Conservation (phyloP, 1,284 basidiomycete species). For the Irpex sp. region DNA sequence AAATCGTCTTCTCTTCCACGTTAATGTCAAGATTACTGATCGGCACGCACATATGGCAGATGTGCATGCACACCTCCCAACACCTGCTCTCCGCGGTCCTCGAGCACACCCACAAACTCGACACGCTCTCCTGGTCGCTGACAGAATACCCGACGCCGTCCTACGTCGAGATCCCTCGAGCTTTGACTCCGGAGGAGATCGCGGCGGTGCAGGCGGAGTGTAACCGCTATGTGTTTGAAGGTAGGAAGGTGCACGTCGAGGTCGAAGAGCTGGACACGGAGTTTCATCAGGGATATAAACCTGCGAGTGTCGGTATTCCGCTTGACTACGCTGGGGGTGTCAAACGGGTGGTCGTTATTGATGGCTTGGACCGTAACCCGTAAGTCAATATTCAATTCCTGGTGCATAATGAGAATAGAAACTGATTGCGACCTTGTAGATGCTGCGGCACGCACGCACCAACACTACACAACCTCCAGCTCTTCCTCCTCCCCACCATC, state of each 20-base stretch:
- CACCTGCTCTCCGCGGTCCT: slow-evolving; percentile 81
- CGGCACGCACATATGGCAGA: too few species aligned
- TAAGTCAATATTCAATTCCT: too few species aligned
- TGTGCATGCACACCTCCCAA: slow-evolving; percentile 80
- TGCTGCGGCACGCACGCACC: slow-evolving; percentile 87
- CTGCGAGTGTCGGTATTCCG: slow-evolving; percentile 47
- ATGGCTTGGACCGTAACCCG: slow-evolving; percentile 77
- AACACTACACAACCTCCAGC: slow-evolving; percentile 62
- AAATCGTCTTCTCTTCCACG: too few species aligned
- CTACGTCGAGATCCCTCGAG: slow-evolving; percentile 76
- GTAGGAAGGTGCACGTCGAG: slow-evolving; percentile 57
- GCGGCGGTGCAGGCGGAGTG: slow-evolving; percentile 56
- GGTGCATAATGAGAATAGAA: too few species aligned
- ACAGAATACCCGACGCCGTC: slow-evolving; percentile 61
- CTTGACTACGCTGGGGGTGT: slow-evolving; percentile 74
- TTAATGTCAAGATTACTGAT: too few species aligned
- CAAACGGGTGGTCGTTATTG: slow-evolving; percentile 76
- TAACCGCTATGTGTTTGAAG: slow-evolving; percentile 63
- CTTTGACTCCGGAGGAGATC: slow-evolving; percentile 63
- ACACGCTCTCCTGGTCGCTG: slow-evolving; percentile 81
- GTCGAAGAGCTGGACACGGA: slow-evolving; percentile 57
- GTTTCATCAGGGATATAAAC: slow-evolving; percentile 28
- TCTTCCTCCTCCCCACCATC: slow-evolving; percentile 65
- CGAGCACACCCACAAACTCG: slow-evolving; percentile 59
- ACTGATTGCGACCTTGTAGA: slow-evolving; percentile 28